These are phyloP conservation scores for Choiromyces venosus DNA, from an alignment of 495 filamentous ascomycete species.

Conservation along the genomic window DNA sequence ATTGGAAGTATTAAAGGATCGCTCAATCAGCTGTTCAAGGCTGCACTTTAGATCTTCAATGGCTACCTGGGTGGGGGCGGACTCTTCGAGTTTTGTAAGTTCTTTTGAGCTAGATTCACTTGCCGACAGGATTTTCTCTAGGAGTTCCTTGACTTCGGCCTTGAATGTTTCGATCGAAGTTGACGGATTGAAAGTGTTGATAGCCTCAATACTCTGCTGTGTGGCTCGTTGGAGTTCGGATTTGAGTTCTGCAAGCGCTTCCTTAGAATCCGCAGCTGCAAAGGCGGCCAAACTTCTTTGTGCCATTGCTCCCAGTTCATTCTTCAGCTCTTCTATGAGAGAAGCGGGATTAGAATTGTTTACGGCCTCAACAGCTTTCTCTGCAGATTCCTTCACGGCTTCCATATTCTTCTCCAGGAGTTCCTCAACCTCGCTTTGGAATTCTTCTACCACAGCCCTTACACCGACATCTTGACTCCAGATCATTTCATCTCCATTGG, in stretches of 20 bases:
- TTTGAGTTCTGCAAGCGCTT: constrained; percentile 72
- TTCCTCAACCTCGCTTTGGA: constrained; percentile 85
- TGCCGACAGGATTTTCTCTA: constrained; percentile 20
- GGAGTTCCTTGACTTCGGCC: constrained; percentile 33
- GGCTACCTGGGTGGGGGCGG: constrained; percentile 24
- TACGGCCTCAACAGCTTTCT: constrained; percentile 46
- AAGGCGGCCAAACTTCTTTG: constrained; percentile 40
- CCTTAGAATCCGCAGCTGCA: constrained; percentile 45
- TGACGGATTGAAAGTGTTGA: constrained; percentile 23
- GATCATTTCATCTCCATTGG: constrained; percentile 36
- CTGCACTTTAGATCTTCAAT: constrained; percentile 32
- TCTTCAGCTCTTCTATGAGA: constrained; percentile 64
- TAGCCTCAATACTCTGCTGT: constrained; percentile 26
- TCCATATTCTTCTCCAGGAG: constrained; percentile 52
- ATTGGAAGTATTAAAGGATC: constrained; percentile 28
- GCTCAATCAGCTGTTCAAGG: constrained; percentile 32
- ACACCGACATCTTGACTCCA: constrained; percentile 48
- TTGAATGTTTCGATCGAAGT: constrained; percentile 30
- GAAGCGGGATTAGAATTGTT: constrained; percentile 48
- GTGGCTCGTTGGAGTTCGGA: constrained; percentile 49
- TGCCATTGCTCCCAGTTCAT: constrained; percentile 54
- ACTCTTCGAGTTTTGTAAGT: constrained; percentile 26
- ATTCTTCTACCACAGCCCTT: constrained; percentile 78
- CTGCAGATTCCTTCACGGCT: constrained; percentile 61
- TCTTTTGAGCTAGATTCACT: constrained; percentile 24